Conservation (phyloP, 2,329 filamentous ascomycete species). For the Sclerotinia borealis region DNA sequence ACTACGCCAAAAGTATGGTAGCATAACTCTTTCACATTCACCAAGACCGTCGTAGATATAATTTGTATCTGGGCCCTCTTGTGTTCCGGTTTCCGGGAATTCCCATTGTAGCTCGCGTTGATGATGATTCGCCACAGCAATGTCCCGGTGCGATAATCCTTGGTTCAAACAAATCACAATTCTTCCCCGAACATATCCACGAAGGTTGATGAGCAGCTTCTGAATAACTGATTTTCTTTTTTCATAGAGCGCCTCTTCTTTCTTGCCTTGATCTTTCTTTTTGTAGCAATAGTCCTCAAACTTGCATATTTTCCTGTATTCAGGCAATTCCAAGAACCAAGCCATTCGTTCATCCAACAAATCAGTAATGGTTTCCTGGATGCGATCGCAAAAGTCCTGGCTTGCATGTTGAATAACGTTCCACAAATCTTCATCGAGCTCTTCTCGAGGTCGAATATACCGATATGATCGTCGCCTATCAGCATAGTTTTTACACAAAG, state of each 20-base stretch:
- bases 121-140: background rate
- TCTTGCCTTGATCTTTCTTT: background rate
- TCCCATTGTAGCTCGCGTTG: slow-evolving; percentile 2
- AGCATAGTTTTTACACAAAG: background rate
- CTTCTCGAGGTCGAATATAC: slow-evolving; percentile 43
- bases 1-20: slow-evolving; percentile 3
- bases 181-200: slow-evolving; percentile 11
- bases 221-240: slow-evolving; percentile 4
- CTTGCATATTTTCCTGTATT: slow-evolving; percentile 30
- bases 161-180: slow-evolving; percentile 1
- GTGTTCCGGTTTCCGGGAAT: background rate
- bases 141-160: background rate
- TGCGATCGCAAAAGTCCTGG: slow-evolving; percentile 44
- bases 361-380: slow-evolving; percentile 34
- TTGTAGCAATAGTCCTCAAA: slow-evolving; percentile 17
- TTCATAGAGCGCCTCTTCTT: background rate
- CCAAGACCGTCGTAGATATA: background rate
- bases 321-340: slow-evolving; percentile 34
- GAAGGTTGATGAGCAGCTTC: background rate
- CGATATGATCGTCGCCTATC: slow-evolving; percentile 22
- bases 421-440: slow-evolving; percentile 47
- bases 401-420: slow-evolving; percentile 56
- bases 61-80: background rate
- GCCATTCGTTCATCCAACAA: slow-evolving; percentile 34
- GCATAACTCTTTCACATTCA: background rate